Conservation (phyloP, 179 eudicot genomes). For the Drosera spatulata region DNA sequence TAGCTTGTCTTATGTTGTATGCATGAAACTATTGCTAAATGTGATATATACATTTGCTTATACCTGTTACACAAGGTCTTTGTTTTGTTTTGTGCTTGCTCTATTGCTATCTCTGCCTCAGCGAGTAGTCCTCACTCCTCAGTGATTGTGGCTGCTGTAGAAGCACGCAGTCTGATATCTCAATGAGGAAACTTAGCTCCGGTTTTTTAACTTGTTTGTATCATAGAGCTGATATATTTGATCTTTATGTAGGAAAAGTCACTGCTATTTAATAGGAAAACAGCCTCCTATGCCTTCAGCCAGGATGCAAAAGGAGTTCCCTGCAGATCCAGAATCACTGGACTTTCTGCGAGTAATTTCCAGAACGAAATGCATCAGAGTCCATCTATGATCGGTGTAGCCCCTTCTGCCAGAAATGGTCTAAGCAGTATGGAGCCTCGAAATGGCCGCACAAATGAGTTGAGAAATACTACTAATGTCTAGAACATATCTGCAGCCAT, state of each 20-base stretch:
- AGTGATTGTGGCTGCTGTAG: too few species aligned
- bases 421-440: conserved; percentile 12
- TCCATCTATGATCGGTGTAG: conserved; percentile 14
- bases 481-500: conserved; percentile 26
- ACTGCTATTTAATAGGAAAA: conserved; percentile 67
- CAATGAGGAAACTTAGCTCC: too few species aligned
- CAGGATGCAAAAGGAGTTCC: conserved; percentile 22
- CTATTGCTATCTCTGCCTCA: too few species aligned
- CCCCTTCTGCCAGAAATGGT: conserved; percentile 16
- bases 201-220: too few species aligned
- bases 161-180: too few species aligned
- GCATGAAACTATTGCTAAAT: too few species aligned
- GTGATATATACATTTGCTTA: too few species aligned
- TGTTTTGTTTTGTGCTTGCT: too few species aligned
- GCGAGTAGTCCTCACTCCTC: too few species aligned
- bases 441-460: conserved; percentile 9
- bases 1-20: too few species aligned
- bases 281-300: conserved; percentile 23
- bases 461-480: conserved; percentile 15
- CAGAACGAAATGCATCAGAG: conserved; percentile 3
- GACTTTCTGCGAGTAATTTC: conserved; percentile 12
- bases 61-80: too few species aligned
- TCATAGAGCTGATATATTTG: not conserved
- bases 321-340: conserved; percentile 13
- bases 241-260: conserved; percentile 44